These are phyloP conservation scores for Daldinia loculata DNA, from an alignment of 495 filamentous ascomycete genomes.

Conservation along the genomic window DNA sequence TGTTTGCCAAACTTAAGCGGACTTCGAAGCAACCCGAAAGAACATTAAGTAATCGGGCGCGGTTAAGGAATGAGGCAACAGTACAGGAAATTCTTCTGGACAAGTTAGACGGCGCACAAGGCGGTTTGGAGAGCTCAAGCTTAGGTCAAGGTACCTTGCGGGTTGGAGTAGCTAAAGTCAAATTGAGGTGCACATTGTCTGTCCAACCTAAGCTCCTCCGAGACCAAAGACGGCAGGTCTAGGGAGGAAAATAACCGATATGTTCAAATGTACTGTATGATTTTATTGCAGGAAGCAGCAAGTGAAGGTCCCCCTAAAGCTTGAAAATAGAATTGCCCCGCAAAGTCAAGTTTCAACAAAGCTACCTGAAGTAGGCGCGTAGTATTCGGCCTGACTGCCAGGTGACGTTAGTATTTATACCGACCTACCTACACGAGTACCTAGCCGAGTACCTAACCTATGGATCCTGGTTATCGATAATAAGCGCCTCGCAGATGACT, in stretches of 20 bases:
- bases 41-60: slow-evolving; percentile 6
- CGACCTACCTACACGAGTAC: neutral
- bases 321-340: slow-evolving; percentile 32
- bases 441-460: no score
- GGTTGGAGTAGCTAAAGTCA: slow-evolving; percentile 13
- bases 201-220: slow-evolving; percentile 8
- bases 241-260: slow-evolving; percentile 1
- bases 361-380: slow-evolving; percentile 22
- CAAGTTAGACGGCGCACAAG: neutral
- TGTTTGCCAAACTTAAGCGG: neutral
- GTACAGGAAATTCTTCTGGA: slow-evolving; percentile 4
- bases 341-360: slow-evolving; percentile 26
- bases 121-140: neutral
- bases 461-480: slow-evolving; percentile 25
- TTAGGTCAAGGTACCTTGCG: slow-evolving; percentile 3
- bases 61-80: slow-evolving; percentile 2
- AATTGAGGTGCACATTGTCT: slow-evolving; percentile 23
- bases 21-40: slow-evolving; percentile 23
- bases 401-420: slow-evolving; percentile 28
- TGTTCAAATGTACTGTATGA: neutral
- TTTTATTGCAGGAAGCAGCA: neutral
- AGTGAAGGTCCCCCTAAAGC: slow-evolving; percentile 15
- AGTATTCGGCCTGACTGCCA: slow-evolving; percentile 24
- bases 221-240: slow-evolving; percentile 3
- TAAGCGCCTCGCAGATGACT: slow-evolving; percentile 1